Evolutionary conservation across 225 moss, liverwort and hornwort species (phyloP).

Genomic region (Sphagnum tenellum): DNA sequence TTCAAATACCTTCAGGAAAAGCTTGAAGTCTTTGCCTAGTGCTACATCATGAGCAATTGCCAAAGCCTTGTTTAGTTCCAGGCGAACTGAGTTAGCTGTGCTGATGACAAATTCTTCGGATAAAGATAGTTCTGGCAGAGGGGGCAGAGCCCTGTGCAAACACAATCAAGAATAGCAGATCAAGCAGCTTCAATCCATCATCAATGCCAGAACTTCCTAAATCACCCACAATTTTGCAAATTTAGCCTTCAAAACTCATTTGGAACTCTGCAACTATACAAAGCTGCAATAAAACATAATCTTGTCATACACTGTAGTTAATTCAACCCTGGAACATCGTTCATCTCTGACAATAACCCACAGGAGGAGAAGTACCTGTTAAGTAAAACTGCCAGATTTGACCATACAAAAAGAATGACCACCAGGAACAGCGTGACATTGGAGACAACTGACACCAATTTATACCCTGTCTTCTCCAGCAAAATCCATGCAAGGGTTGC

Average conservation of each 20-base stretch:
- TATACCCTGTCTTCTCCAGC: constrained; percentile 81
- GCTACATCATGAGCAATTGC: constrained; percentile 58
- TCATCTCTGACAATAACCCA: too few species aligned
- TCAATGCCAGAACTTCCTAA: too few species aligned
- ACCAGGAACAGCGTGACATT: constrained; percentile 74
- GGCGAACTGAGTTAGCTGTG: constrained; percentile 29
- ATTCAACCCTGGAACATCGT: too few species aligned
- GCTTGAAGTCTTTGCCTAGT: constrained; percentile 77
- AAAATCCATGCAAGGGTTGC: constrained; percentile 63
- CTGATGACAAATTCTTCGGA: constrained; percentile 63
- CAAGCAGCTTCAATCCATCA: too few species aligned
- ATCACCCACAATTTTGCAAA: too few species aligned
- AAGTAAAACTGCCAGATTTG: constrained; percentile 67
- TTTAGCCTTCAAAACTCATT: too few species aligned
- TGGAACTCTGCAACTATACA: neutral
- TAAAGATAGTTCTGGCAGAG: constrained; percentile 58
- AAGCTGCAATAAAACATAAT: too few species aligned
- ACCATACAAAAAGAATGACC: constrained; percentile 77
- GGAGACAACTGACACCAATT: constrained; percentile 58
- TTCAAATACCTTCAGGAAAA: constrained; percentile 51
- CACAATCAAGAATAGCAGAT: too few species aligned
- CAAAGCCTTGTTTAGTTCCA: constrained; percentile 62
- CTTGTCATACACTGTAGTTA: too few species aligned
- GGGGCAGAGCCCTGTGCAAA: constrained; percentile 48
- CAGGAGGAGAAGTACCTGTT: constrained; percentile 31